Evolutionary conservation across 306 rosid species (phyloP), one percentile per base, ranked within the genome.

Genomic region (Cicer cuneatum): DNA sequence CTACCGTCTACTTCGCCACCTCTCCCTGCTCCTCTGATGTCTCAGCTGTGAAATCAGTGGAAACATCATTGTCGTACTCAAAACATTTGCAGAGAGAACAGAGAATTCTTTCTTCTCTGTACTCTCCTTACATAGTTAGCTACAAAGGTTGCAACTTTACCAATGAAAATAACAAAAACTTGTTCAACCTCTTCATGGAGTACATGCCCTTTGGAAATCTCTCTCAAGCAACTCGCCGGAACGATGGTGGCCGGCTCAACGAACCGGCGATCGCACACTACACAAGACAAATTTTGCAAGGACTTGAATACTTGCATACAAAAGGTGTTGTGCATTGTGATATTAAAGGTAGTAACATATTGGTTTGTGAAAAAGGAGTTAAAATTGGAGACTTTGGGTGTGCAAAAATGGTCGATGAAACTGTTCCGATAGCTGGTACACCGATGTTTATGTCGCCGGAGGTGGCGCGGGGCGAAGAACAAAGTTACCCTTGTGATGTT

Each of bases 361-460:
- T 95, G 81, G 72, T 87, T 7, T 77, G 88, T 6, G 77, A 81
- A 59, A 72, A 80, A 1, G 96, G 96, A 15, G 86, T 79, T 0
- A 92, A 92, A 79, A 89, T 95, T 47, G 92, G 96, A 1, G 99
- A 95, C 78, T 92, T 95, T 12, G 99, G 99, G 9, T 92, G 93
- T 73, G 86, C 97, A 7, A 92, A 85, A 64, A 39, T 67, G 81
- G 83, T 46, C 0, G 39, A 43, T 43, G 54, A 43, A 11, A 6
- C 18, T 48, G 48, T 7, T 15, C 75, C 58, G 39, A 71, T 86
- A 0, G 75, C 86, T 0, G 98, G 99, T n/a, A 92, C 99, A 2
- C 99, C 99, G 14, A 87, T 90, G 92, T 95, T 83, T 64, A 90
- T 92, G 98, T 81, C 97, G 0, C 99, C 99, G 10, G 99, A 95